phyloP scores from a whole-genome alignment of 768 basidiomycete species.

The Phanerodontia chrysosporium region DNA sequence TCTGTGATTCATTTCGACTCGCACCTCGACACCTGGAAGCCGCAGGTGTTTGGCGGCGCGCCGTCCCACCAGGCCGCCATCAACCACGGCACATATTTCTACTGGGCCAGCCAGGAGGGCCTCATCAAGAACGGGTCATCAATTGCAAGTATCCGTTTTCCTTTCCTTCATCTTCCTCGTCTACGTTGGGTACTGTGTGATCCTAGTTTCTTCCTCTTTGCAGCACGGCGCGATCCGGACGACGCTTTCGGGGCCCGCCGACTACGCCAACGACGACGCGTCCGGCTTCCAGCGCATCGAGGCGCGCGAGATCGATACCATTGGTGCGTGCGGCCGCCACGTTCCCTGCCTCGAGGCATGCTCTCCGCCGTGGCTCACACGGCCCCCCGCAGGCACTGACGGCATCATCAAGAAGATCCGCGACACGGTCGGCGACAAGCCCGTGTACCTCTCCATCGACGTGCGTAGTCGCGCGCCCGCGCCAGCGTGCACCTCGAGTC shows the following conservation, averaged over 20 bases:
- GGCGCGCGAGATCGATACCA: conserved; percentile 79
- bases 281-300: conserved; percentile 82
- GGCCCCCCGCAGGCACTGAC: conserved; percentile 44
- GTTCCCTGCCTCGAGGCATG: conserved; percentile 2
- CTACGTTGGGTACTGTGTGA: conserved; percentile 43
- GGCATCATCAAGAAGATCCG: conserved; percentile 82
- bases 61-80: conserved; percentile 70
- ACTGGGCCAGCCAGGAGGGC: conserved; percentile 82
- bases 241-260: conserved; percentile 71
- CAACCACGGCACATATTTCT: conserved; percentile 90
- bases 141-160: conserved; percentile 66
- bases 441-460: conserved; percentile 78
- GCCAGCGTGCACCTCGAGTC: no score
- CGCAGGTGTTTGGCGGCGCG: conserved; percentile 69
- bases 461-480: conserved; percentile 34
- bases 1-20: conserved; percentile 87
- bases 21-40: conserved; percentile 79
- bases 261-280: conserved; percentile 73
- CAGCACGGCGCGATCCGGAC: conserved; percentile 88
- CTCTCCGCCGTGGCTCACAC: neutral
- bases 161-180: conserved; percentile 15
- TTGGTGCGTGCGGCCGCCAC: conserved; percentile 41
- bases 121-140: conserved; percentile 73
- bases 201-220: conserved; percentile 62
- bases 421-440: conserved; percentile 66